These are phyloP conservation scores for Aspergillus amoenus DNA, from an alignment of 2,329 filamentous ascomycete species.

Conservation along the genomic window DNA sequence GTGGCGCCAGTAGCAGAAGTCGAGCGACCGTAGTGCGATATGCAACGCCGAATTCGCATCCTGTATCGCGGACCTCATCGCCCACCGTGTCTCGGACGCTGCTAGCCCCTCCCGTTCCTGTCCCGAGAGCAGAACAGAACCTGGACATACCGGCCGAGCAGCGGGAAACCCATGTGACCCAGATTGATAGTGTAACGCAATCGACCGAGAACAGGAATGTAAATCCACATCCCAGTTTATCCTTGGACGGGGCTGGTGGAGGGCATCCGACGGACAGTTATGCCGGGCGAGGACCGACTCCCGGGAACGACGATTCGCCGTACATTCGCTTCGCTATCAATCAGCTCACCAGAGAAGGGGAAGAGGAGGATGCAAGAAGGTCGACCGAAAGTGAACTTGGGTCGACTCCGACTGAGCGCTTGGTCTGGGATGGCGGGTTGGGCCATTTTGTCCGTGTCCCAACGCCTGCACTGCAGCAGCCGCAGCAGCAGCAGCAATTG, in stretches of 20 bases:
- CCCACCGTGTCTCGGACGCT: slow-evolving; percentile 28
- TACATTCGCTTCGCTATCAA: slow-evolving; percentile 90
- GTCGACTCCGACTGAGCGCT: slow-evolving; percentile 52
- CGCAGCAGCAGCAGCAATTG: slow-evolving; percentile 25
- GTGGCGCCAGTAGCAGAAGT: slow-evolving; percentile 9
- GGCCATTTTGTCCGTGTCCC: slow-evolving; percentile 41
- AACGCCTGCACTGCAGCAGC: slow-evolving; percentile 35
- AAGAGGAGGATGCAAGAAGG: slow-evolving; percentile 56
- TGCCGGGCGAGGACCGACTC: slow-evolving; percentile 56
- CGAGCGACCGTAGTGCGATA: slow-evolving; percentile 42
- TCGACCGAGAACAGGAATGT: slow-evolving; percentile 25
- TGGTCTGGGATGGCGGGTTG: slow-evolving; percentile 49
- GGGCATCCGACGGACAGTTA: slow-evolving; percentile 27
- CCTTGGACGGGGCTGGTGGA: slow-evolving; percentile 26
- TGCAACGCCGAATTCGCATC: slow-evolving; percentile 45
- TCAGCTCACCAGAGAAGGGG: slow-evolving; percentile 74
- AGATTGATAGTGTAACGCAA: slow-evolving; percentile 28
- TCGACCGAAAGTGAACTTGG: slow-evolving; percentile 46
- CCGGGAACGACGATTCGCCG: slow-evolving; percentile 78
- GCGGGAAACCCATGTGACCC: slow-evolving; percentile 16
- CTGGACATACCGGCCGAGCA: slow-evolving; percentile 6
- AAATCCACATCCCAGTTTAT: slow-evolving; percentile 22
- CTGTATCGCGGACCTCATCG: slow-evolving; percentile 30
- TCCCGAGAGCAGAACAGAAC: slow-evolving; percentile 13
- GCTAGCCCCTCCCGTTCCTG: slow-evolving; percentile 22